Evolutionary conservation across 208 protist species (phyloP), one percentile per base, ranked within the genome.

Genomic region (Trypanosoma caninum): DNA sequence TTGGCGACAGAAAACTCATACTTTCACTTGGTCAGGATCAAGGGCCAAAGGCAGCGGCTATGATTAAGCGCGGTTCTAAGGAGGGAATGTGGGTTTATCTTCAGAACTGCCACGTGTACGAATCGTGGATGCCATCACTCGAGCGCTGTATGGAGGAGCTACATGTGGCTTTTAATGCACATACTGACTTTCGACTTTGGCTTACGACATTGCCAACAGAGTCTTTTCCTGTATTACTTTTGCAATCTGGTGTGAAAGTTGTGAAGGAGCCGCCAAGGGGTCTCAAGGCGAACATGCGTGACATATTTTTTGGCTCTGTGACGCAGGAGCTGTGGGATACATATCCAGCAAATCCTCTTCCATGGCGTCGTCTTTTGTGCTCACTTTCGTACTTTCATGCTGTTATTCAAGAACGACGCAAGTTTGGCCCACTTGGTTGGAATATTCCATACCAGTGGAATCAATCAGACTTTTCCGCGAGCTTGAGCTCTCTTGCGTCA

Each of bases 391-490:
- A 97, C 73, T 98, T 98, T 74, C 96, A 98, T 68, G 91, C 91
- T 4, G 77, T 95, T 23, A 84, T 98, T 30, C 91, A 97, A 64
- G 94, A 98, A 72, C 73, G 97, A 11, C 83, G 94, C 42, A 93
- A 96, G 57, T 98, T 97, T 64, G 95, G 95, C 18, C 80, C 95
- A 14, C 72, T 98, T 4, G 95, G 94, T 11, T 98, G 89, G 85
- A 98, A 98, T 65, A 97, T 97, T 53, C 84, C 86, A 22, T 98
- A 98, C 80, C 94, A 97, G 59, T 98, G 95, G 85, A 97, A 90
- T 67, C 81, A 94, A 63, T 86, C 83, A 8, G 97, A 98, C 68
- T 82, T 97, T 46, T 63, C 83, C 11, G 88, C 96, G 27, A 93
- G 79, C 48, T 35, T 97, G 54, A 52, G 91, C 62, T 90, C 92